Conservation (phyloP, 495 filamentous ascomycete species). For the Gamarada debralockiae region DNA sequence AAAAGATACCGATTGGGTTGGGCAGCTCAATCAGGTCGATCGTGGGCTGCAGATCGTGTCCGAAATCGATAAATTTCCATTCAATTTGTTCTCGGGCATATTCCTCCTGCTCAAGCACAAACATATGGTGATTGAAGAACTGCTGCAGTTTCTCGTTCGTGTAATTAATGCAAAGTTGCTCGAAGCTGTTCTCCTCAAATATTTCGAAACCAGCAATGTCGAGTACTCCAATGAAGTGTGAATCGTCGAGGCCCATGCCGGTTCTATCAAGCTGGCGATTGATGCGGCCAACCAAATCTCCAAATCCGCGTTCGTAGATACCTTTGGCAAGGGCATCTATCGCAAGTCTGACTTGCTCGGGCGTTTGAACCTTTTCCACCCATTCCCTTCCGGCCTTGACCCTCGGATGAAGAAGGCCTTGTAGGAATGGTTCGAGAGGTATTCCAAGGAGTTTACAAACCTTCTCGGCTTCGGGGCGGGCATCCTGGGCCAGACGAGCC, state of each 20-base stretch:
- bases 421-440: slow-evolving; percentile 74
- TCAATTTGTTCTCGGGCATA: slow-evolving; percentile 98
- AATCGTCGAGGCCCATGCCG: slow-evolving; percentile 75
- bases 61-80: slow-evolving; percentile 99
- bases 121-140: slow-evolving; percentile 99
- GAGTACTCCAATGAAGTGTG: slow-evolving; percentile 93
- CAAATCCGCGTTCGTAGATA: slow-evolving; percentile 95
- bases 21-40: slow-evolving; percentile 95
- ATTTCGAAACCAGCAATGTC: slow-evolving; percentile 99
- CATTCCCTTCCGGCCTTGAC: slow-evolving; percentile 96
- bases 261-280: slow-evolving; percentile 86
- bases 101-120: slow-evolving; percentile 97
- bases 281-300: slow-evolving; percentile 86
- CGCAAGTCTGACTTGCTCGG: slow-evolving; percentile 87
- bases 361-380: slow-evolving; percentile 97
- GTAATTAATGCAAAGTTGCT: slow-evolving; percentile 99
- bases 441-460: slow-evolving; percentile 87
- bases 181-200: slow-evolving; percentile 97
- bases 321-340: slow-evolving; percentile 94
- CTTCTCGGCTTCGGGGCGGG: slow-evolving; percentile 63
- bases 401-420: slow-evolving; percentile 82
- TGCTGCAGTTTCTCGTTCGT: slow-evolving; percentile 99
- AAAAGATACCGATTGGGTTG: slow-evolving; percentile 98
- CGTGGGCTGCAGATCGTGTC: slow-evolving; percentile 93
- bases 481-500: slow-evolving; percentile 72